Evolutionary conservation across 139 green algal genomes (phyloP).

Genomic region (Chlamydomonas schloesseri): DNA sequence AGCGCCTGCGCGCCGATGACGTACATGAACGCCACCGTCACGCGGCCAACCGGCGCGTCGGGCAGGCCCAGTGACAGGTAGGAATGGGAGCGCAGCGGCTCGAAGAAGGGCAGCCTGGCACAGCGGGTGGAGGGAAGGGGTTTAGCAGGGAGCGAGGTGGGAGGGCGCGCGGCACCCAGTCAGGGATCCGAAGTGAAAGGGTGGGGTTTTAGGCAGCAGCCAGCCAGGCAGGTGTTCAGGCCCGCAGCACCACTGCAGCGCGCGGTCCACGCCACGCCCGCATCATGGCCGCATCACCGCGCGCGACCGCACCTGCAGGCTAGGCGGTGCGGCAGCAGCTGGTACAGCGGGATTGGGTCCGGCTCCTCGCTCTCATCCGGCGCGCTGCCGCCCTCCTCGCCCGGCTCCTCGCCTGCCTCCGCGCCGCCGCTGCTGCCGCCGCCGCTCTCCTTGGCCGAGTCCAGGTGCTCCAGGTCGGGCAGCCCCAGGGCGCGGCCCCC

Average conservation of each 20-base stretch:
- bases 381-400: neutral
- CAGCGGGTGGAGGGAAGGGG: no score
- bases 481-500: no score
- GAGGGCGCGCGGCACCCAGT: no score
- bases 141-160: neutral
- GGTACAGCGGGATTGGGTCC: slow-evolving; percentile 16
- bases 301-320: neutral
- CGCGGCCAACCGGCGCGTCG: slow-evolving; percentile 38
- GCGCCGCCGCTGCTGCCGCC: no score
- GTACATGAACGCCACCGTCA: slow-evolving; percentile 52
- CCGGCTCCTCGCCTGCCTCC: no score
- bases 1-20: slow-evolving; percentile 18
- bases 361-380: neutral
- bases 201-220: no score
- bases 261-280: no score
- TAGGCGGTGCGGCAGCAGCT: slow-evolving; percentile 18
- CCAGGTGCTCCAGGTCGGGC: no score
- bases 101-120: slow-evolving; percentile 1
- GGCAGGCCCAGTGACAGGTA: slow-evolving; percentile 27
- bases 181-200: no score
- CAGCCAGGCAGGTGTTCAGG: no score
- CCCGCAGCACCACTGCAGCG: no score
- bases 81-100: neutral
- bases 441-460: neutral
- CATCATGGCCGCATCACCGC: no score